Base-by-base conservation (phyloP, 2,329 filamentous ascomycete genomes). In the Verticillium klebahnii region DNA sequence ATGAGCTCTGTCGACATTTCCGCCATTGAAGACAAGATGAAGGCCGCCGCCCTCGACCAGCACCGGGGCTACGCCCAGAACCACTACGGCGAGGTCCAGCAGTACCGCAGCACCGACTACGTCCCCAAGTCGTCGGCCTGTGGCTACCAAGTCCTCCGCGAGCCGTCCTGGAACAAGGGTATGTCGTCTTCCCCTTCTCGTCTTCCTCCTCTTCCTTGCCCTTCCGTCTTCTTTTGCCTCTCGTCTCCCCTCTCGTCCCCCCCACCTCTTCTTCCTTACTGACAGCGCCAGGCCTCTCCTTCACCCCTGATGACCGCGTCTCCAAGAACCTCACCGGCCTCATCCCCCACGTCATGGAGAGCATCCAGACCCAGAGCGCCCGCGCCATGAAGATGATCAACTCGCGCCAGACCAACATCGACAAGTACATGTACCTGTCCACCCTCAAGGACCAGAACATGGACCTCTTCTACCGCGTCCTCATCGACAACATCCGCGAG, bases 361-460 rank as follows among this genome's bases (percentile, higher is more conserved):
- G 75, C 73, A 74, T 83, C 69, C 77, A 85, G 65, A 87, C 82
- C 60, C 86, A 89, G 73, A 85, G 83, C 69, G 80, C 81, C 68
- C 81, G 86, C 77, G 89, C 88, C 72, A 86, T 93, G 78, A 87
- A 87, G 75, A 89, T 93, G 79, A 88, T 94, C 70, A 82, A 87
- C 62, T 84, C 84, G 64, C 87, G 90, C 66, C 78, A 84, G 66
- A 91, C 89, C 56, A 79, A 81, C 67, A 87, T 95, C 70, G 91
- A 94, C 83, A 92, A 91, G 80, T 94, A 93, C 77, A 84, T 93
- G 61, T 95, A 94, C 77, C 82, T 95, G 74, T 91, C 89, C 55
- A 82, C 85, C 66, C 78, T 94, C 75, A 90, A 92, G 78, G 84
- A 84, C 73, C 85, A 88, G 70, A 94, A 93, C 73, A 84, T 86